A percentile compares a stretch with the other conserved stretches of the same genome.
These are phyloP conservation scores for Aspergillus unguis DNA, from an alignment of 2,329 filamentous ascomycete species.

Conservation along the genomic window DNA sequence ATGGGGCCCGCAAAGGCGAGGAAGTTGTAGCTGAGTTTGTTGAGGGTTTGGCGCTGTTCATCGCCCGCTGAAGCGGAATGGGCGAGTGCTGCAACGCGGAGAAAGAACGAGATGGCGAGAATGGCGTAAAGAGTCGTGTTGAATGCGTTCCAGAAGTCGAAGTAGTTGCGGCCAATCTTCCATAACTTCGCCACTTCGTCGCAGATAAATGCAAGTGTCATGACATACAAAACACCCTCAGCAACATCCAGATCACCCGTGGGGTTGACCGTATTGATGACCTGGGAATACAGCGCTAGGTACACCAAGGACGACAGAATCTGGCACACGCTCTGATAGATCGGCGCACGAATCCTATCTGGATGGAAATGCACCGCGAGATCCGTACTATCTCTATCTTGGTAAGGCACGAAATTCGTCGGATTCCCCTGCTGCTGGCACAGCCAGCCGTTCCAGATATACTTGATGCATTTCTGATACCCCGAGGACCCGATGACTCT, in stretches of 20 bases:
- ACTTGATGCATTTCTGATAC: conserved; percentile 91
- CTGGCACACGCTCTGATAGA: conserved; percentile 89
- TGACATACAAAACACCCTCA: conserved; percentile 81
- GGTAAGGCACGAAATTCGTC: conserved; percentile 83
- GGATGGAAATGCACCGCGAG: conserved; percentile 86
- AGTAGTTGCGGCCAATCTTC: conserved; percentile 87
- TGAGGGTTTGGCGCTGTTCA: conserved; percentile 59
- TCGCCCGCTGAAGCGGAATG: conserved; percentile 54
- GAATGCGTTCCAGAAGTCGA: conserved; percentile 97
- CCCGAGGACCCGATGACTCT: conserved; percentile 85
- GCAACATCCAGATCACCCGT: conserved; percentile 78
- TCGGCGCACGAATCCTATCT: conserved; percentile 86
- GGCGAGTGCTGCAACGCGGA: conserved; percentile 73
- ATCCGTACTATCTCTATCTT: conserved; percentile 70
- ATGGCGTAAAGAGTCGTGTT: conserved; percentile 79
- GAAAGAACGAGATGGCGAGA: conserved; percentile 71
- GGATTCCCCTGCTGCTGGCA: conserved; percentile 94
- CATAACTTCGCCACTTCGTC: conserved; percentile 87
- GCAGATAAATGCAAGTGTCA: conserved; percentile 85
- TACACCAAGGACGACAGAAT: conserved; percentile 81
- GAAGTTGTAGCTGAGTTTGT: conserved; percentile 87
- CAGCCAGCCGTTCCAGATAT: conserved; percentile 93
- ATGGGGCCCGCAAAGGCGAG: conserved; percentile 89
- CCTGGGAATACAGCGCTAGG: conserved; percentile 78
- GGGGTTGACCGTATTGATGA: conserved; percentile 91